These are phyloP conservation scores for Eremochloa ophiuroides DNA, from an alignment of 176 grass and related monocot genomes.

Conservation along the genomic window DNA sequence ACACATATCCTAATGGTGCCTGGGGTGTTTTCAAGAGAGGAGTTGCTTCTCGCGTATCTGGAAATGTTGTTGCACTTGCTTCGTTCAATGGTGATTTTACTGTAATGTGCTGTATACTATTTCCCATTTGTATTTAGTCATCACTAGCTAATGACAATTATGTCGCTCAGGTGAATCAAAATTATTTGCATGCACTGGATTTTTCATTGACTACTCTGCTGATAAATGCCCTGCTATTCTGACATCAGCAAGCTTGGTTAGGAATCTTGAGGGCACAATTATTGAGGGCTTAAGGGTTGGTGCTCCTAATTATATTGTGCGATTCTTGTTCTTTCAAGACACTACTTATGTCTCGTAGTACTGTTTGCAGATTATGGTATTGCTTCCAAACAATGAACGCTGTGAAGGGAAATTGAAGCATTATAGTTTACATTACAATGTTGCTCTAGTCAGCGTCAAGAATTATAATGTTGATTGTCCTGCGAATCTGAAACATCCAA, in stretches of 20 bases:
- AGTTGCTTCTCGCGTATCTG: not conserved
- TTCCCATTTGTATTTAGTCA: not conserved
- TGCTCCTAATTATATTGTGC: not conserved
- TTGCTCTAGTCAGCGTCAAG: not conserved
- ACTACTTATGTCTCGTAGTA: not conserved
- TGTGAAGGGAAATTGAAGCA: not conserved
- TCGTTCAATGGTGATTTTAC: not conserved
- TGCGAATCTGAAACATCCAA: not conserved
- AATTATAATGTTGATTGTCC: not conserved
- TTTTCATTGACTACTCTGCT: not conserved
- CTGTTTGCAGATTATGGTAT: not conserved
- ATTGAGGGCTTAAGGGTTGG: not conserved
- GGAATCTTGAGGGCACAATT: not conserved
- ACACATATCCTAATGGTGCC: not conserved
- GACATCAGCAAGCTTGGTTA: slow-evolving; percentile 1
- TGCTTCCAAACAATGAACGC: not conserved
- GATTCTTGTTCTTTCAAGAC: not conserved
- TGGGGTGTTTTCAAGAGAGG: not conserved
- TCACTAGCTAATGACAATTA: not conserved
- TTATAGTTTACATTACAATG: not conserved
- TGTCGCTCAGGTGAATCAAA: not conserved
- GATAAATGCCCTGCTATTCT: not conserved
- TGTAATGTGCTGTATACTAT: not conserved
- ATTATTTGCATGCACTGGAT: not conserved
- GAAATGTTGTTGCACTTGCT: not conserved